Base-by-base conservation (phyloP, 768 basidiomycete genomes). In the Cubamyces sp. region DNA sequence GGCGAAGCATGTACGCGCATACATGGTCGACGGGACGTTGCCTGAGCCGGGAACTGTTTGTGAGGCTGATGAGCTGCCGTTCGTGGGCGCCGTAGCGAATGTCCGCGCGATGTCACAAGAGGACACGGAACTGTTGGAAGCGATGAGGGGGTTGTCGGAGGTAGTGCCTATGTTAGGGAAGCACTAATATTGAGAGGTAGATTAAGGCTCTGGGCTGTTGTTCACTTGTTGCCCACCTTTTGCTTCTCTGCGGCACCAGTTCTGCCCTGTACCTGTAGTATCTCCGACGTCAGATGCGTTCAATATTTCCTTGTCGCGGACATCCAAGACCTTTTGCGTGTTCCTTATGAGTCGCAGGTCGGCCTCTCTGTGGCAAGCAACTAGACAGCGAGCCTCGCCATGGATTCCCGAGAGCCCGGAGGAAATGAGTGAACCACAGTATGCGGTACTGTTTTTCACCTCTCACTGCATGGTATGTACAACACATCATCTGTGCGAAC, bases 11-110 rank as follows among this genome's bases (percentile, higher is more conserved):
- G 46, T 68, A 8, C 45, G 62, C 37, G 62, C 61, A 41, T 68
- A 68, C 49, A 60, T 64, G 54, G 60, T 52, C 37, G 28, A 68
- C 41, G 67, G 67, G 54, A 60, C 57, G 62, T 46, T 68, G 16
- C 67, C 67, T 16, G 42, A 54, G 57, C 59, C 65, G 34, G 67
- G 67, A 14, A 61, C 67, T 12, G 64, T 64, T 46, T 68, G 67
- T 40, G 64, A 68, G 55, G 55, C 54, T 43, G 67, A 68, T 21
- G 67, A 61, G 30, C 30, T 65, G 61, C 67, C 67, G 37, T 66
- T 68, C 19, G 57, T 65, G 1, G 66, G 66, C 5, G 1, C 19
- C 4, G 54, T 63, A 40, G 19, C 42, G 11, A 55, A 34, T 25
- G 61, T 40, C 25, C 19, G 19, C 3, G 62, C 55, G 51, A 47